Base-by-base conservation (phyloP, 129 eudicot species). In the Helichrysum umbraculigerum region DNA sequence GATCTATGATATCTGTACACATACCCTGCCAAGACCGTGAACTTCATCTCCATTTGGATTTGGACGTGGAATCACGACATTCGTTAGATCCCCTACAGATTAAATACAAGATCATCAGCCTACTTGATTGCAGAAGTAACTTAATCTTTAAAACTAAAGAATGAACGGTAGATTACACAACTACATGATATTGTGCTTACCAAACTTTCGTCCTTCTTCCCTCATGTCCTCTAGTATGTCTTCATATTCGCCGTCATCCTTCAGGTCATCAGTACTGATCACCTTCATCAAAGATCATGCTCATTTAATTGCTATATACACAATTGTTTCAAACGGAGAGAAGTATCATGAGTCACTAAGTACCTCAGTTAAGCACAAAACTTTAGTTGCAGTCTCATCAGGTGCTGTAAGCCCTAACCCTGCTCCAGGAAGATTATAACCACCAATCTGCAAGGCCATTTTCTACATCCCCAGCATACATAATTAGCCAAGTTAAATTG, bases 191-290 rank as follows among this genome's bases (percentile, higher is more conserved):
- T 57, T 56, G 70, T 8, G 74, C 21, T 70, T 84, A 92, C 98
- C 98, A 86, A 89, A 92, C 64, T 92, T 92, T 20, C 76, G 81
- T 66, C 98, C 91, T 83, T 92, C 98, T 60, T 89, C 96, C 81
- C 84, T 87, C 98, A 92, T 92, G 75, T 92, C 98, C 76, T 89
- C 96, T 60, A 92, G 74, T 66, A 92, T 92, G 78, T 92, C 98
- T 78, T 86, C 96, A 47, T 87, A 92, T 74, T 92, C 96, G 33
- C 85, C 89, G 76, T 92, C 98, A 59, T 92, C 90, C 82, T 73
- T 81, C 82, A 92, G 79, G 51, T 89, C 96, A 78, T 86, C 91
- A 62, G 83, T 78, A 71, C 78, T 84, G 29, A 92, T 71, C 74
- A 84, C 98, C 98, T 92, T 78, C 66, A 80, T 66, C 47, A 68